A percentile compares a stretch with the other conserved stretches of the same genome.
Evolutionary conservation across 2,329 filamentous ascomycete genomes (phyloP).

Genomic region (Chrysosporium keratinophilum): DNA sequence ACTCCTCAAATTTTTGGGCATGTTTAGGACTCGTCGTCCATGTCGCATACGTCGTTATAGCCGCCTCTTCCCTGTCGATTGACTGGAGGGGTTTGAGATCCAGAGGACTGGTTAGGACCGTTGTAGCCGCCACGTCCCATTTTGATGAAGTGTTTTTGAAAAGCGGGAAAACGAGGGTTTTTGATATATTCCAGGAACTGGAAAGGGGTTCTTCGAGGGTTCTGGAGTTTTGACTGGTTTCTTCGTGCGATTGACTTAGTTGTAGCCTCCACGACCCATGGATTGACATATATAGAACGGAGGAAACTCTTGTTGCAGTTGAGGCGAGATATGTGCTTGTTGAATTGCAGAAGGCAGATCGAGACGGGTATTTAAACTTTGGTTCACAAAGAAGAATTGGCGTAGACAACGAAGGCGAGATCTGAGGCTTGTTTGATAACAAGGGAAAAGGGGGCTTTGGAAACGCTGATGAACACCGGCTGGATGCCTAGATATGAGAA

Average conservation of each 20-base stretch:
- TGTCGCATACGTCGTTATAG: slow-evolving; percentile 24
- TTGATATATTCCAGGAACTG: slow-evolving; percentile 17
- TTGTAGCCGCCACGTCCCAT: slow-evolving; percentile 33
- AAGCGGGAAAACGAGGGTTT: slow-evolving; percentile 13
- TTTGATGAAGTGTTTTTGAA: slow-evolving; percentile 11
- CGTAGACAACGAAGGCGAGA: neutral
- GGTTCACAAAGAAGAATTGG: neutral
- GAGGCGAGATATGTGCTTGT: neutral
- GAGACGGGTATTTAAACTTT: neutral
- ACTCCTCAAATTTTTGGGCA: neutral
- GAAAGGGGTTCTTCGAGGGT: no score
- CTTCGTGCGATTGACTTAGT: slow-evolving; percentile 14
- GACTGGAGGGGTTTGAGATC: slow-evolving; percentile 5
- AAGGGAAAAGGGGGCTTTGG: neutral
- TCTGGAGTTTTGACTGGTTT: neutral
- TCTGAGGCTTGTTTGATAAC: neutral
- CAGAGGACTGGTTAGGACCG: slow-evolving; percentile 17
- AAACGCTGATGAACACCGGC: neutral
- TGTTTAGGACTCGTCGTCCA: slow-evolving; percentile 15
- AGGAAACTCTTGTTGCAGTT: neutral
- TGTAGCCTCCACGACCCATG: slow-evolving; percentile 26
- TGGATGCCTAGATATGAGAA: slow-evolving; percentile 1
- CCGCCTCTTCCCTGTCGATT: slow-evolving; percentile 25
- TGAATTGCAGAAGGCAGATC: neutral
- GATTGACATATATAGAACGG: neutral